Conservation (phyloP, 1,284 basidiomycete species). For the Calocybe gambosa region DNA sequence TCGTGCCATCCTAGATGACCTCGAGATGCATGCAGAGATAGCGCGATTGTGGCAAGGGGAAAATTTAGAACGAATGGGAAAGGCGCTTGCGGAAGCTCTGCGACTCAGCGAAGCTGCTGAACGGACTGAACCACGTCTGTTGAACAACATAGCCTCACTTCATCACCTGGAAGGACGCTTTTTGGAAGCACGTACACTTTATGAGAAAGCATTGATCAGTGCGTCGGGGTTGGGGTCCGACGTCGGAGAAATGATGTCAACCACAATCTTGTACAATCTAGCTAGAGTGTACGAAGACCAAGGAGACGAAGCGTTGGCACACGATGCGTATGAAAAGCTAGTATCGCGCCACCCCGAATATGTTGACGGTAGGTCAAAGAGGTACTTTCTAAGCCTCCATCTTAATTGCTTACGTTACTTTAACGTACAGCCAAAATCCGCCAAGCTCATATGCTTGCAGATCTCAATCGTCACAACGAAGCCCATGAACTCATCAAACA, state of each 20-base stretch:
- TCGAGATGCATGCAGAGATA: slow-evolving; percentile 83
- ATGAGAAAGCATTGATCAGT: slow-evolving; percentile 63
- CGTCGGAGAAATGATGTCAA: slow-evolving; percentile 64
- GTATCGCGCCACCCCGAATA: slow-evolving; percentile 87
- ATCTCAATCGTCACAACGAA: slow-evolving; percentile 65
- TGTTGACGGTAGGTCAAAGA: slow-evolving; percentile 63
- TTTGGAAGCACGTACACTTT: slow-evolving; percentile 49
- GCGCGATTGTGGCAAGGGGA: slow-evolving; percentile 84
- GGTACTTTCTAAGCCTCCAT: slow-evolving; percentile 22
- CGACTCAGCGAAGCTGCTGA: slow-evolving; percentile 48
- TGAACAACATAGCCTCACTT: slow-evolving; percentile 82
- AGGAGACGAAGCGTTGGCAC: slow-evolving; percentile 65
- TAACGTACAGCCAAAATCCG: slow-evolving; percentile 74
- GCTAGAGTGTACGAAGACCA: slow-evolving; percentile 84
- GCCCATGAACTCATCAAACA: slow-evolving; percentile 88
- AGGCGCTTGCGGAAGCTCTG: slow-evolving; percentile 69
- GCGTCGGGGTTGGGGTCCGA: slow-evolving; percentile 44
- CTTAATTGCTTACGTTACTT: slow-evolving; percentile 5
- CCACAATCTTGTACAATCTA: slow-evolving; percentile 83
- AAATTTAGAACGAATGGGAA: slow-evolving; percentile 64
- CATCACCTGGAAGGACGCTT: slow-evolving; percentile 68
- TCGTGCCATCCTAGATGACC: slow-evolving; percentile 63
- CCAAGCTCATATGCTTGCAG: slow-evolving; percentile 72
- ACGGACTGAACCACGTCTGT: slow-evolving; percentile 55
- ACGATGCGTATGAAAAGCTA: slow-evolving; percentile 81